phyloP scores from a whole-genome alignment of 495 filamentous ascomycete species.

The Talaromyces ruber region DNA sequence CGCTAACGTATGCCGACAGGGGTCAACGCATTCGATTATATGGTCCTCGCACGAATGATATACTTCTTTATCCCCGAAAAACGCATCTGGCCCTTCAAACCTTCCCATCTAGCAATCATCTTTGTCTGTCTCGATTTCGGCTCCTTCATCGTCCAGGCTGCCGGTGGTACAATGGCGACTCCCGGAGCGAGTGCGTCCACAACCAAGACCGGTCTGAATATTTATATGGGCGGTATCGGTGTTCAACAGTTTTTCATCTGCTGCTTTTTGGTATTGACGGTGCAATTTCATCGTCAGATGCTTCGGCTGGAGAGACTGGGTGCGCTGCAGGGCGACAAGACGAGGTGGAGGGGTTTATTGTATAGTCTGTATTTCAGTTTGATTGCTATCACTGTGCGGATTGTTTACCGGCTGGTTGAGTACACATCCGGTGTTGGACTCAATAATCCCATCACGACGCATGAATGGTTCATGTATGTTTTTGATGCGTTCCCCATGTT shows the following conservation, averaged over 20 bases:
- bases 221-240: slow-evolving; percentile 50
- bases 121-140: slow-evolving; percentile 59
- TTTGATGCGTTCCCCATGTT: slow-evolving; percentile 51
- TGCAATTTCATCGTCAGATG: slow-evolving; percentile 38
- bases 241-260: slow-evolving; percentile 49
- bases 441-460: slow-evolving; percentile 32
- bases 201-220: slow-evolving; percentile 31
- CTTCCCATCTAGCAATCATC: slow-evolving; percentile 37
- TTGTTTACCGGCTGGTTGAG: slow-evolving; percentile 49
- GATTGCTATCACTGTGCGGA: slow-evolving; percentile 39
- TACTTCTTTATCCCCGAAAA: slow-evolving; percentile 44
- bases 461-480: slow-evolving; percentile 44
- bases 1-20: slow-evolving; percentile 30
- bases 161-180: slow-evolving; percentile 39
- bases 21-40: slow-evolving; percentile 64
- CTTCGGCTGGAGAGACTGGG: slow-evolving; percentile 25
- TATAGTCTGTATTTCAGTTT: slow-evolving; percentile 43
- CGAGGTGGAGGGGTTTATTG: slow-evolving; percentile 33
- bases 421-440: slow-evolving; percentile 33
- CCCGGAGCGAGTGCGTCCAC: slow-evolving; percentile 9
- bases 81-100: slow-evolving; percentile 39
- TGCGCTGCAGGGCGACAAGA: slow-evolving; percentile 4
- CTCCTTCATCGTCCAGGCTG: slow-evolving; percentile 53
- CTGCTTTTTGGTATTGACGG: slow-evolving; percentile 33
- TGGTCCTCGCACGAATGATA: slow-evolving; percentile 57